A percentile compares a stretch with the other conserved stretches of the same genome.
phyloP scores from a whole-genome alignment of 1,284 basidiomycete genomes.

The Cerrena zonata region DNA sequence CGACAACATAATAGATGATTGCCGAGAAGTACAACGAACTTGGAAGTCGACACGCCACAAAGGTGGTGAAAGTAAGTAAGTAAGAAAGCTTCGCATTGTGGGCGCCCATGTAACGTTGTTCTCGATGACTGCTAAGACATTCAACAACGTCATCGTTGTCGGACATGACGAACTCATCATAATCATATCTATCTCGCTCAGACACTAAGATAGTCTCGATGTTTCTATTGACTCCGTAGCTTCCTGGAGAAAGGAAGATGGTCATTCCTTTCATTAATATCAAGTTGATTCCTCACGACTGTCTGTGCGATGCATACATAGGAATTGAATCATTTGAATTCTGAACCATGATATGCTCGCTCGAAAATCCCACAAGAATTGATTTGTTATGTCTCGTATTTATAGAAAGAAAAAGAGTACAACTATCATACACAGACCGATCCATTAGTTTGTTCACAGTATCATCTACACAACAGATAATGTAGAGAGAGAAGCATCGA shows the following conservation, averaged over 20 bases:
- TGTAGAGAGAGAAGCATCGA: not conserved
- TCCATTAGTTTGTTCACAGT: too few species aligned
- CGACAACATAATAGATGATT: not conserved
- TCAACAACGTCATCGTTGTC: not conserved
- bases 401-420: too few species aligned
- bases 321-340: not conserved
- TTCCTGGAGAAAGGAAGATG: not conserved
- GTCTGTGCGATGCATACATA: too few species aligned
- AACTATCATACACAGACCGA: too few species aligned
- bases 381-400: too few species aligned
- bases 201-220: too few species aligned
- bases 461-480: not conserved
- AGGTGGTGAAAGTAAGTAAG: not conserved
- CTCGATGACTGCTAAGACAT: not conserved
- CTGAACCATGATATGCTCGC: too few species aligned
- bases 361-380: too few species aligned
- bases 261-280: not conserved
- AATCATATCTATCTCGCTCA: too few species aligned
- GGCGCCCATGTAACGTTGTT: not conserved
- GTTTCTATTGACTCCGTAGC: too few species aligned
- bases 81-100: not conserved
- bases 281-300: not conserved
- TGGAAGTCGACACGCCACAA: not conserved
- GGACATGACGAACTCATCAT: too few species aligned
- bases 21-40: not conserved